Base-by-base conservation (phyloP, 2,329 filamentous ascomycete genomes). In the Arthrocladium fulminans region DNA sequence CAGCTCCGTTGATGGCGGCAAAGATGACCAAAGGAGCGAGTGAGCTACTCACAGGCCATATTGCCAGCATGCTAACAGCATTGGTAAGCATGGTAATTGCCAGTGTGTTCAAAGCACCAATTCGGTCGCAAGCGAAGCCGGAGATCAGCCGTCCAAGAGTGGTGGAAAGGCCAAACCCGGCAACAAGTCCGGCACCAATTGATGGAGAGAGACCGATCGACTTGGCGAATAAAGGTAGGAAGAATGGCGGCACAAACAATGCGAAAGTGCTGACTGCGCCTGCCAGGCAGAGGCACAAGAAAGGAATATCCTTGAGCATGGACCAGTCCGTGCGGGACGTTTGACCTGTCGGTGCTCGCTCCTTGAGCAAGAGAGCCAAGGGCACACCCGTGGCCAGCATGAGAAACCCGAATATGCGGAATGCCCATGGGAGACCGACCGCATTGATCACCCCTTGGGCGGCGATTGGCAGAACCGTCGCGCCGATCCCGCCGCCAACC, bases 101-200 rank as follows among this genome's bases (percentile, higher is more conserved):
- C 0, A 81, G 66, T 1, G 74, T 73, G 50, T 82, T 81, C 19
- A 80, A 58, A 0, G 78, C 65, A 0, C 79, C 79, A 0, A 81
- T 57, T 1, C 54, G 60, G 57, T 83, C 79, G 51, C 73, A 76
- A 1, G 72, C 60, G 19, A 76, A 65, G 1, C 80, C 79, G 32
- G 72, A 75, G 2, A 68, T 50, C 9, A 83, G 67, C 5, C 80
- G 68, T 0, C 80, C 79, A 3, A 79, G 57, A 0, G 78, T 78
- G 0, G 79, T 80, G 0, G 76, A 71, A 20, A 79, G 73, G 60
- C 78, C 81, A 66, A 81, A 83, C 1, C 71, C 77, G 0, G 79
- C 79, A 0, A 83, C 68, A 0, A 83, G 64, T 9, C 67, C 76
- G 0, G 79, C 79, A 0, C 78, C 79, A 0, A 69, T 70, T 6